Evolutionary conservation across 768 basidiomycete species (phyloP), one percentile per base, ranked within the genome.

Genomic region (Pisolithus marmoratus): DNA sequence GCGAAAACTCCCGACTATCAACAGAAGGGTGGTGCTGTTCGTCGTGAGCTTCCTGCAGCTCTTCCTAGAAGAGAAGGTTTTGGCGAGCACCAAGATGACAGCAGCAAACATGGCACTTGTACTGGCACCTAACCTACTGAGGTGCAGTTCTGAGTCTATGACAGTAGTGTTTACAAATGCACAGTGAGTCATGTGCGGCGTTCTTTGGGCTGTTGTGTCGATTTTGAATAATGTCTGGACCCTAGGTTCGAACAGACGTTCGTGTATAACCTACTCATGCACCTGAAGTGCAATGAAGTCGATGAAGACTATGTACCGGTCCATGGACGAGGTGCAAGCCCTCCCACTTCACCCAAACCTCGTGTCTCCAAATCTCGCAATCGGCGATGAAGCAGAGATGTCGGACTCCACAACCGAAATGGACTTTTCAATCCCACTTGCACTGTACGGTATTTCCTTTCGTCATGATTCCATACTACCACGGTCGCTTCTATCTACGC

Each of bases 31-130:
- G 8, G 77, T 95, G 12, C 68, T 94, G 49, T 95, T 94, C 65
- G 80, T 94, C 23, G 75, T 96, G 67, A 93, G 88, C 71, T 95
- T 96, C 71, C 69, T 94, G 46, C 93, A 95, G 72, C 70, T 91
- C 48, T 96, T 96, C 72, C 69, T 93, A 48, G 85, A 87, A 45
- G 86, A 90, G 40, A 79, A 80, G 57, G 83, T 88, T 19, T 80
- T 89, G 56, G 71, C 66, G 12, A 68, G 75, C 43, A 93, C 90
- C 38, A 92, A 94, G 71, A 95, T 94, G 93, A 94, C 90, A 3
- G 80, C 87, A 11, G 83, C 83, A 36, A 94, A 93, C 66, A 70
- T 95, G 55, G 90, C 93, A 8, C 71, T 94, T 15, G 90, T 96
- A 19, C 88, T 96, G 84, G 90, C 93, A 1, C 93, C 93, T 8